A percentile compares a stretch with the other conserved stretches of the same genome.
Evolutionary conservation across 768 basidiomycete genomes (phyloP).

Genomic region (Nidularia pulvinata): DNA sequence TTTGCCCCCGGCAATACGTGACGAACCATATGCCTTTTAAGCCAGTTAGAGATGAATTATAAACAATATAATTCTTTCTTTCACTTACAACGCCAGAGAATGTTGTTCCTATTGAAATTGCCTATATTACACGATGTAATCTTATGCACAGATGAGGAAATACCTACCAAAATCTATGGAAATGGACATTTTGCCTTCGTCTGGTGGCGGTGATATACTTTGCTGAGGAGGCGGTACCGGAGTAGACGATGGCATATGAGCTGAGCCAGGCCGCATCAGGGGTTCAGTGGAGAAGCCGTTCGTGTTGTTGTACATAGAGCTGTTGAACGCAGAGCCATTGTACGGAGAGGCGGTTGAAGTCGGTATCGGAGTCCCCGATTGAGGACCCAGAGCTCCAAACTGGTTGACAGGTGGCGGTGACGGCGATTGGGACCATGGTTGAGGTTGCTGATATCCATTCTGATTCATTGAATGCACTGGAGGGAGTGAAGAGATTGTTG

Average conservation of each 20-base stretch:
- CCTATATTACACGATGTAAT: not conserved
- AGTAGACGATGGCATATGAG: slow-evolving; percentile 15
- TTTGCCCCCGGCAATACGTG: slow-evolving; percentile 75
- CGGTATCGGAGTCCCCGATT: slow-evolving; percentile 5
- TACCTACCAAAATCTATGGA: slow-evolving; percentile 82
- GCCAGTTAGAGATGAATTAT: slow-evolving; percentile 5
- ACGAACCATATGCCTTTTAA: slow-evolving; percentile 79
- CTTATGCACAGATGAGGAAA: not conserved
- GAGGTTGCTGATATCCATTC: slow-evolving; percentile 18
- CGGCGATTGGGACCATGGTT: slow-evolving; percentile 29
- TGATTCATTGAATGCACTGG: slow-evolving; percentile 18
- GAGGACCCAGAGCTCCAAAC: slow-evolving; percentile 19
- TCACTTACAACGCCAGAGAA: slow-evolving; percentile 82
- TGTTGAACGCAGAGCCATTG: slow-evolving; percentile 14
- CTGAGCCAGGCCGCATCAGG: slow-evolving; percentile 26
- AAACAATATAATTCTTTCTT: not conserved
- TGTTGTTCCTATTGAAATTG: slow-evolving; percentile 62
- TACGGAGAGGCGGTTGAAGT: slow-evolving; percentile 8
- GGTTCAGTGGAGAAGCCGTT: slow-evolving; percentile 19
- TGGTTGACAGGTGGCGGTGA: slow-evolving; percentile 35
- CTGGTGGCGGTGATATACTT: slow-evolving; percentile 19
- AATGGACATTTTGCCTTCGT: slow-evolving; percentile 82
- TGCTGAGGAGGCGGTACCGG: slow-evolving; percentile 16
- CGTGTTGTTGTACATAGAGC: slow-evolving; percentile 18
- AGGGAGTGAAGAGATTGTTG: slow-evolving; percentile 46